A percentile compares a stretch with the other conserved stretches of the same genome.
Evolutionary conservation across 139 green algal genomes (phyloP).

Genomic region (Pseudopediastrum boryanum): DNA sequence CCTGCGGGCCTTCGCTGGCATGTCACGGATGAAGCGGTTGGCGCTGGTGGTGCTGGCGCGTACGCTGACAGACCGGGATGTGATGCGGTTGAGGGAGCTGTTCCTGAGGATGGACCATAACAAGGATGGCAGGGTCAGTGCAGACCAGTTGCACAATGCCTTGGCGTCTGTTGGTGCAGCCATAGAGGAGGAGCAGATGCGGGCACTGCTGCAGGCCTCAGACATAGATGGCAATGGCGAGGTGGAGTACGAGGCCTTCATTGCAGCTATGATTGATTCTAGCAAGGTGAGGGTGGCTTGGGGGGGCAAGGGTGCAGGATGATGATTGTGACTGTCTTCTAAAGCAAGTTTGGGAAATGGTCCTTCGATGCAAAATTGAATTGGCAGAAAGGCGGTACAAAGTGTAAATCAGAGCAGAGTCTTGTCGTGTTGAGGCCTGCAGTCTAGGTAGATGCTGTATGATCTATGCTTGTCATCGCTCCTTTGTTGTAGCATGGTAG

Average conservation of each 20-base stretch:
- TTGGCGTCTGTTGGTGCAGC: constrained; percentile 48
- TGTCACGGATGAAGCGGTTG: constrained; percentile 48
- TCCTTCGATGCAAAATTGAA: too few relatives aligned
- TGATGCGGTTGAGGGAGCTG: constrained; percentile 16
- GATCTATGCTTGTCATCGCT: too few relatives aligned
- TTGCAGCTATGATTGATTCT: constrained; percentile 51
- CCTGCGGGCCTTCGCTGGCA: constrained; percentile 42
- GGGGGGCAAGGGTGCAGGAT: too few relatives aligned
- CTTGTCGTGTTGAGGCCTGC: too few relatives aligned
- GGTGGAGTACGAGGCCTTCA: constrained; percentile 75
- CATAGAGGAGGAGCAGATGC: constrained; percentile 62
- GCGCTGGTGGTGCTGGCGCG: constrained; percentile 47
- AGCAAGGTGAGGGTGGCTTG: too few relatives aligned
- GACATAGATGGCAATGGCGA: constrained; percentile 61
- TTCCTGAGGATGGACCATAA: constrained; percentile 41
- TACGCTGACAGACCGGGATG: constrained; percentile 22
- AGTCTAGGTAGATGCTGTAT: too few relatives aligned
- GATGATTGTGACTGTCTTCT: too few relatives aligned
- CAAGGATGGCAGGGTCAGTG: constrained; percentile 30
- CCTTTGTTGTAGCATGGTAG: too few relatives aligned
- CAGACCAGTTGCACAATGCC: constrained; percentile 31
- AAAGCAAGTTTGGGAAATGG: too few relatives aligned
- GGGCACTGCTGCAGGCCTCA: constrained; percentile 53
- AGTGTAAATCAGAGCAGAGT: too few relatives aligned
- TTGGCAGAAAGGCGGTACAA: too few relatives aligned